A percentile compares a stretch with the other conserved stretches of the same genome.
Conservation (phyloP, 179 eudicot species). For the Patellifolia procumbens region DNA sequence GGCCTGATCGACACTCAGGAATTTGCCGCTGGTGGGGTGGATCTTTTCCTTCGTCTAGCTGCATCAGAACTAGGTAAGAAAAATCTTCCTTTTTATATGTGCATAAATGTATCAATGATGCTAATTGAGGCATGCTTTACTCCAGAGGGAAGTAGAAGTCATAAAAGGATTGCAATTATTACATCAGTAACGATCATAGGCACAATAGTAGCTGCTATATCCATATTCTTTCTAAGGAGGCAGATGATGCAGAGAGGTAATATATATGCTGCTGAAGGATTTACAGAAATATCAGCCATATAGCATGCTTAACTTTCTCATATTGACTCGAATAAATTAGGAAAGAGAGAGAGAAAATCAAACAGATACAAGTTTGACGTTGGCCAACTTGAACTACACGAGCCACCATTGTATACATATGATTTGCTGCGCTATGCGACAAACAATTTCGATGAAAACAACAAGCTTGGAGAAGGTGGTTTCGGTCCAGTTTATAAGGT, state of each 20-base stretch:
- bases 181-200: slow-evolving; percentile 18
- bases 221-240: slow-evolving; percentile 25
- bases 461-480: slow-evolving; percentile 65
- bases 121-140: slow-evolving; percentile 9
- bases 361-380: slow-evolving; percentile 23
- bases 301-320: not conserved
- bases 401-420: slow-evolving; percentile 43
- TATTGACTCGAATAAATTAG: slow-evolving; percentile 5
- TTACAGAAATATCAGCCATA: not conserved
- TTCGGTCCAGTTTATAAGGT: slow-evolving; percentile 68
- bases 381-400: slow-evolving; percentile 37
- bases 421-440: slow-evolving; percentile 41
- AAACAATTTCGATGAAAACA: slow-evolving; percentile 33
- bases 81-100: not conserved
- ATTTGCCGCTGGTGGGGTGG: slow-evolving; percentile 34
- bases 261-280: not conserved
- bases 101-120: not conserved
- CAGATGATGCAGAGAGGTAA: slow-evolving; percentile 36
- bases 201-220: slow-evolving; percentile 13
- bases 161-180: slow-evolving; percentile 24
- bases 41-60: slow-evolving; percentile 35
- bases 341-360: slow-evolving; percentile 18
- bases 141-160: slow-evolving; percentile 26
- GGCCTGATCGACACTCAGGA: slow-evolving; percentile 34
- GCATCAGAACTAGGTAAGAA: slow-evolving; percentile 31